These are phyloP conservation scores for Claviceps sp. DNA, from an alignment of 2,329 filamentous ascomycete species.

Conservation along the genomic window DNA sequence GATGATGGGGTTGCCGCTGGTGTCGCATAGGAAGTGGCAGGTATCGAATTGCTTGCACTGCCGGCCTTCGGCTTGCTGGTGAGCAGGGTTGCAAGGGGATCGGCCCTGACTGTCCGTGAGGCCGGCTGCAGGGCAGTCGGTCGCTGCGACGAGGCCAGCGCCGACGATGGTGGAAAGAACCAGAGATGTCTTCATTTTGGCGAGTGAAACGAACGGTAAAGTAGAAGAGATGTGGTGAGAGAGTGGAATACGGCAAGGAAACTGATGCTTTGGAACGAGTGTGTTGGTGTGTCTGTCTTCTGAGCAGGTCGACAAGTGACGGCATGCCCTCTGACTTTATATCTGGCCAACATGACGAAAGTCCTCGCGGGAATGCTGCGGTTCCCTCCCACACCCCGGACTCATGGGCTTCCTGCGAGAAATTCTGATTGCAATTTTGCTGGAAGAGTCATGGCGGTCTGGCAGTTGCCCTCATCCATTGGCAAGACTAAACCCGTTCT, in stretches of 20 bases:
- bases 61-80: conserved; percentile 6
- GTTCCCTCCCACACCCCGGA: not conserved
- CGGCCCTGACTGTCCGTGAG: conserved; percentile 5
- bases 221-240: not conserved
- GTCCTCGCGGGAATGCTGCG: not conserved
- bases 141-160: not conserved
- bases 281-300: not conserved
- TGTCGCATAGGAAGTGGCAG: conserved; percentile 4
- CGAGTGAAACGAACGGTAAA: too few relatives aligned
- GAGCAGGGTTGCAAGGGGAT: conserved; percentile 9
- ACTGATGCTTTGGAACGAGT: not conserved
- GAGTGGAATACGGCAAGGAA: not conserved
- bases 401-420: not conserved
- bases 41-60: conserved; percentile 3
- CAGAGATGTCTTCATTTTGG: not conserved
- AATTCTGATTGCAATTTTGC: not conserved
- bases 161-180: not conserved
- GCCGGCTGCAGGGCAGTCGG: conserved; percentile 3
- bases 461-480: too few relatives aligned
- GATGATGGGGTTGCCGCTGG: not conserved
- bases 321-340: not conserved
- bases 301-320: not conserved
- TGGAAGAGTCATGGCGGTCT: not conserved
- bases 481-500: too few relatives aligned
- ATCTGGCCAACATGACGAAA: not conserved